Base-by-base conservation (phyloP, 148 eudicot species). In the Vaccinium myrtillus region DNA sequence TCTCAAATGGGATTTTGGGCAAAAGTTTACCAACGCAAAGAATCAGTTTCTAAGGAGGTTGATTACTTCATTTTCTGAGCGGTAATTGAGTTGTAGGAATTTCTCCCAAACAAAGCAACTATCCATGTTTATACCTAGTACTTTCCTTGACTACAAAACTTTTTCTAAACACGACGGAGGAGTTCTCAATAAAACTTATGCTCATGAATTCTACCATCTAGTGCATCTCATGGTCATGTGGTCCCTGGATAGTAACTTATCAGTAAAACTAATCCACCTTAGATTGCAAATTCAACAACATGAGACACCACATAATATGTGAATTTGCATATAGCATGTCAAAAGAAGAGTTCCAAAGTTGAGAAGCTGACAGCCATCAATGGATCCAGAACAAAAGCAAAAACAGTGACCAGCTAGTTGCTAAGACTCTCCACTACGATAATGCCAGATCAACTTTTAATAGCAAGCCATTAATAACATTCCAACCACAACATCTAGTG, bases 381-480 rank as follows among this genome's bases (percentile, higher is more conserved):
- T 21, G 32, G 39, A 80, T 46, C 53, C 9, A 80, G 55, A 59
- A 80, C 74, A 12, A 36, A 46, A 46, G 74, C 43, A 48, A 7
- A 80, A 80, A 65, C 23, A 46, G 19, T 80, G 54, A 61, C 48
- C n/a, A 23, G 32, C 15, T 36, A 39, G 1, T 8, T n/a, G n/a
- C 32, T 25, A 5, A 36, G 11, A 48, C 83, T 80, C 30, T 43
- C 21, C 5, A 43, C 70, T 39, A 18, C 83, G 15, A 81, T 32
- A 21, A 63, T 63, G 55, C 83, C 32, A 81, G 14, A 21, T 48
- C 39, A 63, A 63, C 18, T 65, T 58, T 46, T 4, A 63, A 46
- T 48, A 23, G n/a, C 21, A 46, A 46, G 32, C 83, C 75, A 82
- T 67, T 18, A 14, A 69, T 69, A 49, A 82, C 59, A 14, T 82